Base-by-base conservation (phyloP, 2,329 filamentous ascomycete species). In the Colletotrichum sublineola region DNA sequence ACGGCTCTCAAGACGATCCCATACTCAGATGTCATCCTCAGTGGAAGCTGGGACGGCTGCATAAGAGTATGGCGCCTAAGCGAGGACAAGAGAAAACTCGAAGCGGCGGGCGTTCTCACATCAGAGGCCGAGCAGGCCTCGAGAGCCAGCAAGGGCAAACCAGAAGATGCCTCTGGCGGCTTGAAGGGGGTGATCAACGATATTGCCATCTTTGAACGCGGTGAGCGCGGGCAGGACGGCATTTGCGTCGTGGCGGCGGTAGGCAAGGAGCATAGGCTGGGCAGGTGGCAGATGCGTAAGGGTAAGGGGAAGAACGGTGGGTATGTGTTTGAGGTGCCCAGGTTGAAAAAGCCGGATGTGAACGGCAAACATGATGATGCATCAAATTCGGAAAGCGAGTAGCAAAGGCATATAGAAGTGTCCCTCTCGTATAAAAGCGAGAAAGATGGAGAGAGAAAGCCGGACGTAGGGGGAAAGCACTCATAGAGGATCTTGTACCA, bases 11-110 rank as follows among this genome's bases (percentile, higher is more conserved):
- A 91, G 61, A 93, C 94, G 0, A 88, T 99, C 61, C 96, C 96
- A 0, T 98, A 95, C 81, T 96, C 94, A 6, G 95, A 99, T 78
- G 85, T 97, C 63, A 90, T 99, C 68, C 86, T 99, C 63, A 97
- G 92, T 75, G 96, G 96, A 42, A 97, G 94, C 82, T 99, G 96
- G 95, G 96, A 97, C 79, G 96, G 96, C 2, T 91, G 90, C 81
- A 87, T 99, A 70, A 88, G 96, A 62, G 92, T 92, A 6, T 99
- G 96, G 96, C 91, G 88, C 73, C 87, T 99, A 29, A 93, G 91
- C 65, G 90, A 94, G 53, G 96, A 98, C 80, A 96, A 95, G 83
- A 90, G 90, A 80, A 91, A 87, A 75, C 88, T 99, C 56, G 91
- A 96, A 77, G 83, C 89, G 0, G 82, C 94, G 9, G 95, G 94